A percentile compares a stretch with the other conserved stretches of the same genome.
Conservation (phyloP, 164 flowering plant genomes). For the Nelumbo lutea region DNA sequence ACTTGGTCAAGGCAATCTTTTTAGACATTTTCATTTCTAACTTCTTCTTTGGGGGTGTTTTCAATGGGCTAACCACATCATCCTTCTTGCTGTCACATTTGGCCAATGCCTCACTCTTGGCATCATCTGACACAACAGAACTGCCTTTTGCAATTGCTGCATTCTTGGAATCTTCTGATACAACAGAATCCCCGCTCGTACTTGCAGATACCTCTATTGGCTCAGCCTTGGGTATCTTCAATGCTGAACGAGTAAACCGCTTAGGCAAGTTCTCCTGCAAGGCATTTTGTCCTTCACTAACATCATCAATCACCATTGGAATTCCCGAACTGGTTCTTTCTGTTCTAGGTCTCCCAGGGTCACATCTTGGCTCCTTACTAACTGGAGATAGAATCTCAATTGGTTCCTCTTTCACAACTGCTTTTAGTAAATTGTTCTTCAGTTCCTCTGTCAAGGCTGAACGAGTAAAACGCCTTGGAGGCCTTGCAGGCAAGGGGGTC, state of each 20-base stretch:
- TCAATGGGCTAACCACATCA: conserved; percentile 8
- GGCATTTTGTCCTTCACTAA: not conserved
- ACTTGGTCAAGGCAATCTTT: conserved; percentile 28
- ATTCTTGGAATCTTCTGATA: not conserved
- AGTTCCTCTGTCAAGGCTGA: conserved; percentile 6
- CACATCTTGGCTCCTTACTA: no score
- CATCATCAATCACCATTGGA: conserved; percentile 3
- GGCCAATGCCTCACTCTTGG: not conserved
- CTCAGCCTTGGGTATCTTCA: conserved; percentile 2
- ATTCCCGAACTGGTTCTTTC: conserved; percentile 2
- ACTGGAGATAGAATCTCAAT: no score
- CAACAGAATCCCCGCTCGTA: not conserved
- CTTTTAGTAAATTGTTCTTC: no score
- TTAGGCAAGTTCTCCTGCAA: not conserved
- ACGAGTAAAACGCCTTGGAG: conserved; percentile 13
- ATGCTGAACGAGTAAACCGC: conserved; percentile 12
- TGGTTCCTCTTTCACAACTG: no score
- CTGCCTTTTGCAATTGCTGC: not conserved
- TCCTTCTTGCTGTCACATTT: not conserved
- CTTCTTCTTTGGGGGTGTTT: conserved; percentile 15
- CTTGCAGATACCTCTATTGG: not conserved
- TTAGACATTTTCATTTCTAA: conserved; percentile 30
- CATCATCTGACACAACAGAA: not conserved
- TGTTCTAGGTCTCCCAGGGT: not conserved
- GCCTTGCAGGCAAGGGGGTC: not conserved